Conservation (phyloP, 345 rosid species). For the Draba incana region DNA sequence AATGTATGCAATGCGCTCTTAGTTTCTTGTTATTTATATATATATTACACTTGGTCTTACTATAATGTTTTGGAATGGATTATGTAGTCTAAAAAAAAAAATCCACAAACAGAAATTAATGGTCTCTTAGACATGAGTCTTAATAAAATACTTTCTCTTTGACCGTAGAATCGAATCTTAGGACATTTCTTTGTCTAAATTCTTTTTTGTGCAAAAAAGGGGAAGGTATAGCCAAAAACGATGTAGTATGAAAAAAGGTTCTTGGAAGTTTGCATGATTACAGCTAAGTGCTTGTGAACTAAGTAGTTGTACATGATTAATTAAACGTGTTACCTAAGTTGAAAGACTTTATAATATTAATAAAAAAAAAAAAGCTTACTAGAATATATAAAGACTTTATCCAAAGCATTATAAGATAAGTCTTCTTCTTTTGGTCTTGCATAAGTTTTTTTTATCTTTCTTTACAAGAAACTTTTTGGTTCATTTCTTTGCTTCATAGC, state of each 20-base stretch:
- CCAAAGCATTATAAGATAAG: slow-evolving; percentile 17
- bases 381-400: slow-evolving; percentile 15
- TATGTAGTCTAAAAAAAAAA: too few species aligned
- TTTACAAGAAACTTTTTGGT: slow-evolving; percentile 26
- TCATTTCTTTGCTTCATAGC: slow-evolving; percentile 43
- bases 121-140: not conserved
- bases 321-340: slow-evolving; percentile 20
- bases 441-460: not conserved
- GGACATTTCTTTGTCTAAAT: slow-evolving; percentile 7
- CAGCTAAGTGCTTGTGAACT: slow-evolving; percentile 20
- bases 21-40: too few species aligned
- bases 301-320: slow-evolving; percentile 8
- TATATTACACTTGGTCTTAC: too few species aligned
- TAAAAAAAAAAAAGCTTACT: not conserved
- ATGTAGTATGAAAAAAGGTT: not conserved
- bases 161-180: slow-evolving; percentile 33
- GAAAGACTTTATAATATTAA: not conserved
- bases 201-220: not conserved
- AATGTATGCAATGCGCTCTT: too few species aligned
- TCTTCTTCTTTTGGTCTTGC: slow-evolving; percentile 28
- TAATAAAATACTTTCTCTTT: slow-evolving; percentile 23
- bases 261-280: slow-evolving; percentile 4
- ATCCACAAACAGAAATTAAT: too few species aligned
- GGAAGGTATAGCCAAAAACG: not conserved
- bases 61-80: too few species aligned